Conservation (phyloP, 306 rosid genomes). For the peach (Prunus persica) region DNA sequence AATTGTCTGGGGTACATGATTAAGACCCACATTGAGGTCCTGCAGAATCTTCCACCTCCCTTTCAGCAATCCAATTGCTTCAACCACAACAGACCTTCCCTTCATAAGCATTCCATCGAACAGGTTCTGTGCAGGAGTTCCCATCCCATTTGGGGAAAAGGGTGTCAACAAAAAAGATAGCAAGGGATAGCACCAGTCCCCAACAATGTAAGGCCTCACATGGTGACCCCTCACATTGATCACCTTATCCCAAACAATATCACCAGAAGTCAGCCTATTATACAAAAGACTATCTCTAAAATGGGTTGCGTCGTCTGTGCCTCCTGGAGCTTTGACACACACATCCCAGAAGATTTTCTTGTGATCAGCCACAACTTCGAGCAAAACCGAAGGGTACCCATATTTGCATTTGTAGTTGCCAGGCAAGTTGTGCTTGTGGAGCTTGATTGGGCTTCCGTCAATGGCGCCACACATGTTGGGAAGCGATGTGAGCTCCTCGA, state of each 20-base stretch:
- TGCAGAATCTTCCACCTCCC: conserved; percentile 92
- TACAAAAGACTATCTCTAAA: conserved; percentile 72
- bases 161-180: conserved; percentile 73
- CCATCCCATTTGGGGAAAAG: conserved; percentile 63
- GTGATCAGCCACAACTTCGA: conserved; percentile 84
- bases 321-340: conserved; percentile 84
- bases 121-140: conserved; percentile 77
- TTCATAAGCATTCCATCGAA: conserved; percentile 95
- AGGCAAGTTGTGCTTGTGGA: conserved; percentile 35
- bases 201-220: conserved; percentile 85
- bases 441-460: conserved; percentile 65
- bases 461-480: conserved; percentile 96
- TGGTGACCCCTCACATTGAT: conserved; percentile 55
- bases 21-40: conserved; percentile 76
- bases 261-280: conserved; percentile 60
- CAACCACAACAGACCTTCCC: conserved; percentile 79
- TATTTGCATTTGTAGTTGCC: conserved; percentile 49
- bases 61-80: conserved; percentile 82
- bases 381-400: conserved; percentile 69
- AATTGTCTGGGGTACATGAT: conserved; percentile 81
- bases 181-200: conserved; percentile 85
- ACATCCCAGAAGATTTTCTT: conserved; percentile 94
- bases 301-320: conserved; percentile 70
- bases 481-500: conserved; percentile 76
- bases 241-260: conserved; percentile 73